These are phyloP conservation scores for Calonectria crousiana DNA, from an alignment of 2,329 filamentous ascomycete species.

Conservation along the genomic window DNA sequence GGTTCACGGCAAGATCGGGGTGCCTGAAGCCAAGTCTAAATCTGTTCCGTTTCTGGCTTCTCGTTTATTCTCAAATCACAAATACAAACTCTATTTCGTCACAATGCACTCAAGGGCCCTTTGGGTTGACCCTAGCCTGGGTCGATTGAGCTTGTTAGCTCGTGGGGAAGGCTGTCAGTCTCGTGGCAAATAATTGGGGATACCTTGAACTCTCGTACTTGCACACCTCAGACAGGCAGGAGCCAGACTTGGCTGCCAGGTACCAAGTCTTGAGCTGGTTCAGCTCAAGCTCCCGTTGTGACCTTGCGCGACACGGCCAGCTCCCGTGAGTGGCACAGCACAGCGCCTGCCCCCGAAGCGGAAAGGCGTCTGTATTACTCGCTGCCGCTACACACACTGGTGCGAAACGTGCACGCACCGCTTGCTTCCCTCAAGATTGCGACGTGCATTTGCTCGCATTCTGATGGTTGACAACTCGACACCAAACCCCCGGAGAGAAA, in stretches of 20 bases:
- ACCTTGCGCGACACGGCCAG: background rate
- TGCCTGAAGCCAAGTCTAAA: slow-evolving; percentile 3
- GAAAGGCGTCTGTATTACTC: slow-evolving; percentile 40
- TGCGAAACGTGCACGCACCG: slow-evolving; percentile 36
- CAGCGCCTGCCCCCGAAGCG: slow-evolving; percentile 36
- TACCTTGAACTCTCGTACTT: slow-evolving; percentile 9
- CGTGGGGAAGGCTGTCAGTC: slow-evolving; percentile 15
- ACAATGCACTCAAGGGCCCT: background rate
- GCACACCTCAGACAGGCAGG: background rate
- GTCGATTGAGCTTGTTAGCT: slow-evolving; percentile 4
- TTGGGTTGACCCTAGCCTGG: slow-evolving; percentile 3
- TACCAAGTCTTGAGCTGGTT: slow-evolving; percentile 1
- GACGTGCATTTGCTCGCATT: slow-evolving; percentile 19
- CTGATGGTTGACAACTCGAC: slow-evolving; percentile 7
- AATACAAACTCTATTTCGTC: slow-evolving; percentile 9
- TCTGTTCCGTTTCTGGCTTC: background rate
- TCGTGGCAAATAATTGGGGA: background rate
- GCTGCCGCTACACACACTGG: slow-evolving; percentile 31
- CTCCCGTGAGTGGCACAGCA: slow-evolving; percentile 21
- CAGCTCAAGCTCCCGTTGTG: slow-evolving; percentile 12
- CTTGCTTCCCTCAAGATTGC: slow-evolving; percentile 33
- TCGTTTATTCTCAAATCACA: slow-evolving; percentile 3
- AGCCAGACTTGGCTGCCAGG: slow-evolving; percentile 2
- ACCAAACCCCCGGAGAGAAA: slow-evolving; percentile 20
- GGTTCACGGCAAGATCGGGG: slow-evolving; percentile 8